phyloP scores from a whole-genome alignment of 1,284 basidiomycete species.

The Vanrija pseudolonga region DNA sequence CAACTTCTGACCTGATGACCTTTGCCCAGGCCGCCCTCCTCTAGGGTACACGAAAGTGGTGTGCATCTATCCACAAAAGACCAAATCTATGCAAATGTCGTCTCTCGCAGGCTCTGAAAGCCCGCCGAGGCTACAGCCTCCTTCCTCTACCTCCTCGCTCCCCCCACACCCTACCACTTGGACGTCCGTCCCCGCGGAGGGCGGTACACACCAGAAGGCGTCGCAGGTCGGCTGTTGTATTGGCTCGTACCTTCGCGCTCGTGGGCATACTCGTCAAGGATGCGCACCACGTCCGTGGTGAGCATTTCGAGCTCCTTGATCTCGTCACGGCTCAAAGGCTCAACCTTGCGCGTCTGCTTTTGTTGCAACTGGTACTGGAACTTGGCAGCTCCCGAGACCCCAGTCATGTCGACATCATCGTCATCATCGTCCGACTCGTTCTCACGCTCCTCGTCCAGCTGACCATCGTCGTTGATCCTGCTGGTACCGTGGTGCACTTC shows the following conservation, averaged over 20 bases:
- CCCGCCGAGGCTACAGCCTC: background rate
- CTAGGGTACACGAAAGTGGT: no score
- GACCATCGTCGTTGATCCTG: slow-evolving; percentile 27
- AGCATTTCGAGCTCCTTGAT: slow-evolving; percentile 69
- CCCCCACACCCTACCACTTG: background rate
- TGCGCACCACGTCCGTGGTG: slow-evolving; percentile 67
- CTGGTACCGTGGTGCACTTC: slow-evolving; percentile 12
- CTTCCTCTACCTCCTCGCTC: background rate
- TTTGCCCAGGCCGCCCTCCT: no score
- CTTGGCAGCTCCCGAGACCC: background rate
- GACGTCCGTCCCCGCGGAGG: background rate
- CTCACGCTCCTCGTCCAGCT: slow-evolving; percentile 53
- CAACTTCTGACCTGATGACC: no score
- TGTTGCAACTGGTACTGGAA: slow-evolving; percentile 14
- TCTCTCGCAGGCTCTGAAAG: no score
- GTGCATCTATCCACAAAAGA: no score
- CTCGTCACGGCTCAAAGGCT: slow-evolving; percentile 61
- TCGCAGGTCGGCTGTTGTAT: slow-evolving; percentile 21
- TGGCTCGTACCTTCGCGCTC: slow-evolving; percentile 37
- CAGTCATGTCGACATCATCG: slow-evolving; percentile 23
- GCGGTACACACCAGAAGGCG: slow-evolving; percentile 7
- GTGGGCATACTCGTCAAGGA: slow-evolving; percentile 53
- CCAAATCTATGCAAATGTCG: no score
- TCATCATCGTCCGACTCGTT: slow-evolving; percentile 60
- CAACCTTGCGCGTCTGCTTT: slow-evolving; percentile 17